Evolutionary conservation across 768 basidiomycete species (phyloP), one percentile per base, ranked within the genome.

Genomic region (Lactarius quietus): DNA sequence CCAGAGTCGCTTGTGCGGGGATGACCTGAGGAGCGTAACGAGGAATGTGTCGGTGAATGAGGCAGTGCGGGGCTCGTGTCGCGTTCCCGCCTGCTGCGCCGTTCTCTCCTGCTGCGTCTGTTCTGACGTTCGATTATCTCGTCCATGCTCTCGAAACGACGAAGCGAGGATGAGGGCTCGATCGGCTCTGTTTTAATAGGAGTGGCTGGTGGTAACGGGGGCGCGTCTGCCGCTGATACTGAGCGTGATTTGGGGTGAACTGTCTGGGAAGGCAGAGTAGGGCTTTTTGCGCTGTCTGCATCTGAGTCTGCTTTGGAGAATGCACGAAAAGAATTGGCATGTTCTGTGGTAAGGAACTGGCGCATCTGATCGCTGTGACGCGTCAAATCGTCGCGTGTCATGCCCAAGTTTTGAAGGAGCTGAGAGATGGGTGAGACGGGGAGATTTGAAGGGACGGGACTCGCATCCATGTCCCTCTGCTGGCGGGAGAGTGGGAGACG

Each of bases 351-450:
- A 69, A 90, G 80, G 78, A 90, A 91, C 70, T 85, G 85, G 59
- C 89, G 87, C 90, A 92, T 92, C 74, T 90, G 84, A 77, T 87
- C 82, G 71, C 86, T 90, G 72, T 84, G 88, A 73, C 83, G 81
- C 70, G 80, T 74, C 63, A 92, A 78, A 76, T 92, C 90, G 71
- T 89, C 86, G 75, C 88, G 84, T 69, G 91, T 90, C 72, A 92
- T 81, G 59, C 90, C 89, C 48, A 92, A 81, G 20, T 85, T 84
- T 70, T 84, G 79, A 39, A 92, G 78, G 28, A 92, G 82, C 70
- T 86, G 84, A 36, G 88, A 88, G 33, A 90, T 90, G 39, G 90
- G 90, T 9, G 90, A 92, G 38, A 74, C 62, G 5, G 70, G 70
- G 1, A 39, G 26, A 20, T 39, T 35, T 14, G 55, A 2, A 29